Evolutionary conservation across 2,329 filamentous ascomycete species (phyloP).

Genomic region (Ophiostoma ips): DNA sequence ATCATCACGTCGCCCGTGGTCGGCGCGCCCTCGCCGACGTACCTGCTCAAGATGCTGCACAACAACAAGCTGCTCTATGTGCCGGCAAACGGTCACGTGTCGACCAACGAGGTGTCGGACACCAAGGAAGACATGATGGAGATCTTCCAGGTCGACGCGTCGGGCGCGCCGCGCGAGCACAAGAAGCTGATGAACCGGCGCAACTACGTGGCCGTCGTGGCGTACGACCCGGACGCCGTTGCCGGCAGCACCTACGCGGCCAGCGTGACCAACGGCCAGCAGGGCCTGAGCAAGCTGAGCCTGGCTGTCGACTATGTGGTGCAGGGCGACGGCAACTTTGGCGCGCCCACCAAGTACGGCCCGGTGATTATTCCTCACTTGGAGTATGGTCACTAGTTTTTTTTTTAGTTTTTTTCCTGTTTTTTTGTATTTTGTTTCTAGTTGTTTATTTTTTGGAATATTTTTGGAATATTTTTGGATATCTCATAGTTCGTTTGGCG

Average conservation of each 20-base stretch:
- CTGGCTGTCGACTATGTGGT: slow-evolving; percentile 94
- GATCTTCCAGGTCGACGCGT: slow-evolving; percentile 90
- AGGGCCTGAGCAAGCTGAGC: slow-evolving; percentile 54
- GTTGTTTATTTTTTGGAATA: background rate
- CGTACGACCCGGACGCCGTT: slow-evolving; percentile 76
- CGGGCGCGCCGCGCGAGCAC: slow-evolving; percentile 66
- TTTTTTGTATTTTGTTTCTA: background rate
- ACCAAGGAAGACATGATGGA: slow-evolving; percentile 99
- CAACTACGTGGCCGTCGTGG: slow-evolving; percentile 89
- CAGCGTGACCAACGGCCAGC: slow-evolving; percentile 16
- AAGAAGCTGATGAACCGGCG: slow-evolving; percentile 86
- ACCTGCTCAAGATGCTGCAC: slow-evolving; percentile 90
- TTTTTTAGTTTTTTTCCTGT: background rate
- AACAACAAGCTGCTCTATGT: slow-evolving; percentile 87
- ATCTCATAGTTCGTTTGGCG: too few species aligned
- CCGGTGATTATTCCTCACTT: slow-evolving; percentile 87
- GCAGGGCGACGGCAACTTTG: slow-evolving; percentile 63
- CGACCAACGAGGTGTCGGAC: slow-evolving; percentile 62
- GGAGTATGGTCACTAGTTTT: slow-evolving; percentile 50
- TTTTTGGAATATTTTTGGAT: too few species aligned
- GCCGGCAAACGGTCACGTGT: slow-evolving; percentile 70
- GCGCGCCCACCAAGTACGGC: slow-evolving; percentile 77
- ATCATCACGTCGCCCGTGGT: slow-evolving; percentile 81
- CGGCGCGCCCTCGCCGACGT: slow-evolving; percentile 69
- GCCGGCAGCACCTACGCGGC: slow-evolving; percentile 20